Conservation (phyloP, 1,284 basidiomycete genomes). For the Ustilago tritici region DNA sequence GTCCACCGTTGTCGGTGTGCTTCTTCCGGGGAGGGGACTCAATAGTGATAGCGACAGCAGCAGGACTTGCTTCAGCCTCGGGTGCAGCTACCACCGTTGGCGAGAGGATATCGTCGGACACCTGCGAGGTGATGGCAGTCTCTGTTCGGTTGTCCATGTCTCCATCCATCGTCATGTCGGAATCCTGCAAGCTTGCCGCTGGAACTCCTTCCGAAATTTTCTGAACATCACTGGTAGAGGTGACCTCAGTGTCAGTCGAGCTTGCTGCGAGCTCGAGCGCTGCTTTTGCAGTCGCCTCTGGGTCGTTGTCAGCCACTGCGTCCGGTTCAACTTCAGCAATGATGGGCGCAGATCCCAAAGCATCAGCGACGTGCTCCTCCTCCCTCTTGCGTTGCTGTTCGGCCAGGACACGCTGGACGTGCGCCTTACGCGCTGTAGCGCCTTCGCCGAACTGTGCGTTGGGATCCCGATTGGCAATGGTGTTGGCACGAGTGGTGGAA, state of each 20-base stretch:
- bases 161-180: not conserved
- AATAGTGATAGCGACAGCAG: conserved; percentile 18
- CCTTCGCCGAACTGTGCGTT: conserved; percentile 44
- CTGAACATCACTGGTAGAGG: not conserved
- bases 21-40: conserved; percentile 49
- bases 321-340: conserved; percentile 27
- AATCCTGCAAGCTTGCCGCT: not conserved
- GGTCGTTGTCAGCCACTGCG: conserved; percentile 7
- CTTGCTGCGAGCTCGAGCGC: conserved; percentile 20
- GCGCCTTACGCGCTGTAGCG: conserved; percentile 47
- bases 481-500: conserved; percentile 39
- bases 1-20: conserved; percentile 34
- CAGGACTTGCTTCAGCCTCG: conserved; percentile 8
- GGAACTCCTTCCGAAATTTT: not conserved
- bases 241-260: not conserved
- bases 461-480: conserved; percentile 44
- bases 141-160: not conserved
- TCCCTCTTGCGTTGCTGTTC: conserved; percentile 50
- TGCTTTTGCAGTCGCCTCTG: conserved; percentile 26
- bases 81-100: not conserved
- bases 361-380: conserved; percentile 38
- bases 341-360: conserved; percentile 28
- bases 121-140: not conserved
- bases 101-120: not conserved
- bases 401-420: conserved; percentile 47